A percentile compares a stretch with the other conserved stretches of the same genome.
phyloP scores from a whole-genome alignment of 2,329 filamentous ascomycete species.

The Cercospora janseana region DNA sequence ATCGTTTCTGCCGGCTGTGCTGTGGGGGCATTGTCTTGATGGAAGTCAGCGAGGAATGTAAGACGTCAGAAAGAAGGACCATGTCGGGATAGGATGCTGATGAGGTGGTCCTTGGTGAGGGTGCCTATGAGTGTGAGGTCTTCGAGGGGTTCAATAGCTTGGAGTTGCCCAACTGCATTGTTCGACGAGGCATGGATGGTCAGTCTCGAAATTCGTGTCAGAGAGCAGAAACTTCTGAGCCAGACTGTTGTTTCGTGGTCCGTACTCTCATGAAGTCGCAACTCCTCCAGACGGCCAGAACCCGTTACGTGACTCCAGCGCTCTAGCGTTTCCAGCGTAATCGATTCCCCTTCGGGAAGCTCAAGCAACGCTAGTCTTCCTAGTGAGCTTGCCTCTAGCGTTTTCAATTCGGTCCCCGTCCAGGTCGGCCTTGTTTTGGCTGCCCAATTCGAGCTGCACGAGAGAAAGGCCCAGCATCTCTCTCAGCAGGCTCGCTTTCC shows the following conservation, averaged over 20 bases:
- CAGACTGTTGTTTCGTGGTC: background rate
- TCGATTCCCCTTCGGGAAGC: too few species aligned
- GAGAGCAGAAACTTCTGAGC: background rate
- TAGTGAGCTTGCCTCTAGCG: background rate
- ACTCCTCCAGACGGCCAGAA: background rate
- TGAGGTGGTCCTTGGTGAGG: background rate
- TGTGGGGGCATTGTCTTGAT: background rate
- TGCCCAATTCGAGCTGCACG: background rate
- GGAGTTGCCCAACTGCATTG: background rate
- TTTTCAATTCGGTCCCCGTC: background rate
- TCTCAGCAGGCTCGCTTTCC: conserved; percentile 1
- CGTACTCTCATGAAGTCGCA: background rate
- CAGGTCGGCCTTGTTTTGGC: background rate
- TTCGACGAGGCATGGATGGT: background rate
- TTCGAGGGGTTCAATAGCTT: background rate
- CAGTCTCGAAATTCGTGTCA: background rate
- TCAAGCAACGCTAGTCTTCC: background rate
- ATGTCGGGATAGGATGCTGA: background rate
- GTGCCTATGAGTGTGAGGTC: background rate
- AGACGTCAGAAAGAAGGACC: background rate
- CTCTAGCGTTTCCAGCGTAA: background rate
- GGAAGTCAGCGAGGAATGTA: background rate
- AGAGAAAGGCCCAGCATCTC: background rate
- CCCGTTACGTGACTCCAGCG: background rate
- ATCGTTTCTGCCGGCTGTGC: background rate